These are phyloP conservation scores for Phytophthora fragariae DNA, from an alignment of 352 stramenopile species.

Conservation along the genomic window DNA sequence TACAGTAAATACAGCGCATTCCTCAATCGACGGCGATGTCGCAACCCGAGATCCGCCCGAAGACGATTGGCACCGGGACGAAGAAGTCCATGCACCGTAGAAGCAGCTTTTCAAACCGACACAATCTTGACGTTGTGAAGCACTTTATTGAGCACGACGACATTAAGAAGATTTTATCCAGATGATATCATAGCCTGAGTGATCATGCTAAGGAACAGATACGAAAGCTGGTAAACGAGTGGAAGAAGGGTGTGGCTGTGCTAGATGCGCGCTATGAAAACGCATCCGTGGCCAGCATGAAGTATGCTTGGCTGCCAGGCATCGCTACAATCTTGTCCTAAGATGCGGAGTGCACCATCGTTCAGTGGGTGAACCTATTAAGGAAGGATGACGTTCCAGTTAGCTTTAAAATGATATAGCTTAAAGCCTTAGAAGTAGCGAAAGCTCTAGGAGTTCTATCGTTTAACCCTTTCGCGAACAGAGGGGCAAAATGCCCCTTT, in stretches of 20 bases:
- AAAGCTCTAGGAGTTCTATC: not conserved
- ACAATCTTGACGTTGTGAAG: no score
- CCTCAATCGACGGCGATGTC: no score
- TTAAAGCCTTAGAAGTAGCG: not conserved
- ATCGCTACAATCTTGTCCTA: not conserved
- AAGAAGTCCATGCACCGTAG: no score
- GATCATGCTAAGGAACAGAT: not conserved
- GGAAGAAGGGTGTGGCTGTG: no score
- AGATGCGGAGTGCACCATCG: not conserved
- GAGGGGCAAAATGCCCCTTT: no score
- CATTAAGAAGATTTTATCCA: no score
- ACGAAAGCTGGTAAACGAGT: not conserved
- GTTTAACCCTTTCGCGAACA: not conserved
- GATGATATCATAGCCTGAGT: not conserved
- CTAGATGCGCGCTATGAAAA: no score
- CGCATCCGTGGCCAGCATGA: not conserved
- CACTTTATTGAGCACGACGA: no score
- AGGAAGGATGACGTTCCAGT: not conserved
- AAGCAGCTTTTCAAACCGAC: no score
- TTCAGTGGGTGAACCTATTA: not conserved
- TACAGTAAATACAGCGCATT: no score
- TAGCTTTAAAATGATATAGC: not conserved
- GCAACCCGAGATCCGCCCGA: no score
- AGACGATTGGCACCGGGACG: no score
- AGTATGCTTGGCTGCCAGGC: not conserved